Percentiles rank a stretch among this genome's conserved stretches.
Conservation (phyloP, 352 stramenopile species). For the Globisporangium paroecandrum region DNA sequence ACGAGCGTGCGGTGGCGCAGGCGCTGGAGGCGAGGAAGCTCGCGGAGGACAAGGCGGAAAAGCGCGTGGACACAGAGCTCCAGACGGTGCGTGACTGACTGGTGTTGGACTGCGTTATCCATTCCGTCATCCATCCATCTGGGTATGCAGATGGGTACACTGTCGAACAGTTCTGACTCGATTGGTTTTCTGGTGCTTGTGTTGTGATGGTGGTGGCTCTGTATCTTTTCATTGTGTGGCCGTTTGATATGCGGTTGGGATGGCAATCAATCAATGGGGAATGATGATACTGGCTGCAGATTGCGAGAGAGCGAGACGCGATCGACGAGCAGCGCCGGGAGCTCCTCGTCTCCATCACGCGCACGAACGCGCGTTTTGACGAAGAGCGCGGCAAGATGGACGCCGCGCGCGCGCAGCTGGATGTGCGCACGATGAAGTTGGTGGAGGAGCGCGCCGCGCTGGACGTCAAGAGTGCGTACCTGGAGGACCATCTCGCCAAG, state of each 20-base stretch:
- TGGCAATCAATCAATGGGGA: neutral
- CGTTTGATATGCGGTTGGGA: neutral
- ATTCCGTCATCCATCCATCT: neutral
- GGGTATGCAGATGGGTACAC: constrained; percentile 6
- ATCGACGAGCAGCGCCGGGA: constrained; percentile 73
- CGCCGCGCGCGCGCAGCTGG: constrained; percentile 49
- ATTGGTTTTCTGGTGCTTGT: neutral
- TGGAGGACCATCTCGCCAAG: constrained; percentile 49
- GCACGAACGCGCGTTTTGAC: constrained; percentile 48
- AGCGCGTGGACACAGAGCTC: constrained; percentile 58
- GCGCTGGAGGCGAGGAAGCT: constrained; percentile 30
- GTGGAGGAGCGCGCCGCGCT: constrained; percentile 59
- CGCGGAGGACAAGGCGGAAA: constrained; percentile 59
- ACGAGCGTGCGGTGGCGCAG: constrained; percentile 36
- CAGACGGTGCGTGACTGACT: constrained; percentile 28
- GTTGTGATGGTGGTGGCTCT: neutral
- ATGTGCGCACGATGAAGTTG: constrained; percentile 47
- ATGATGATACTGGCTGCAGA: constrained; percentile 21
- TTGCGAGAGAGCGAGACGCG: constrained; percentile 60
- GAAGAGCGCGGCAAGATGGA: constrained; percentile 73
- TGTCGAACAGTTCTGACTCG: constrained; percentile 1
- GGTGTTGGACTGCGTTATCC: neutral
- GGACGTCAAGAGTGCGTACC: constrained; percentile 34
- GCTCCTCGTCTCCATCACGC: constrained; percentile 50
- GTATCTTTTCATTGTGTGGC: neutral